Conservation (phyloP, 75 land plant genomes). For the Ceratopteris richardii region DNA sequence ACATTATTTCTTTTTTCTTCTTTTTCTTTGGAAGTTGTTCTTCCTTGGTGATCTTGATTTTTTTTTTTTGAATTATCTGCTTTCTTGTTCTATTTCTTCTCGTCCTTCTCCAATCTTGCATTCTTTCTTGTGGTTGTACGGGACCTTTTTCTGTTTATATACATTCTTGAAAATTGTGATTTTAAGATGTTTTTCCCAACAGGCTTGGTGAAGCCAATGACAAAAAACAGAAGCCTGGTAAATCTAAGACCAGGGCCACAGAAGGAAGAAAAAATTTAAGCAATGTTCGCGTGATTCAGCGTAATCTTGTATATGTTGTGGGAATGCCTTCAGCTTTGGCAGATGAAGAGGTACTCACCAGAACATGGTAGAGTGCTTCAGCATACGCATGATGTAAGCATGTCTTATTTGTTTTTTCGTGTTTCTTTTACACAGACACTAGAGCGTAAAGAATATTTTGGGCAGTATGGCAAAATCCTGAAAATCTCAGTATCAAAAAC, state of each 20-base stretch:
- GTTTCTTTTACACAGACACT: conserved; percentile 31
- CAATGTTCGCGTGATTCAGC: conserved; percentile 60
- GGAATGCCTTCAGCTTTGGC: conserved; percentile 59
- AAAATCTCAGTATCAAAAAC: conserved; percentile 67
- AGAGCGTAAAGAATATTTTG: conserved; percentile 62
- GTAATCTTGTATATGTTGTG: conserved; percentile 74
- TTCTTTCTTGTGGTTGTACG: too few relatives aligned
- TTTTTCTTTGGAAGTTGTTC: too few relatives aligned
- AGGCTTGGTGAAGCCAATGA: conserved; percentile 56
- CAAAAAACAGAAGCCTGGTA: conserved; percentile 50
- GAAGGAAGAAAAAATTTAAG: conserved; percentile 71
- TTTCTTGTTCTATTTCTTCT: too few relatives aligned
- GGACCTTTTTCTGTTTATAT: too few relatives aligned
- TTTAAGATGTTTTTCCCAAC: not conserved
- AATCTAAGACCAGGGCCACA: conserved; percentile 39
- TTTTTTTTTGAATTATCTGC: too few relatives aligned
- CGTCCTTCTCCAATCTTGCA: too few relatives aligned
- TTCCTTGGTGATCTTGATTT: too few relatives aligned
- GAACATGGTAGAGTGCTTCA: not conserved
- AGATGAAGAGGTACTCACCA: conserved; percentile 53
- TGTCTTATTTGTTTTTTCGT: not conserved
- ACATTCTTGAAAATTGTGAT: too few relatives aligned
- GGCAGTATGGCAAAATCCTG: conserved; percentile 66
- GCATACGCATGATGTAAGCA: not conserved
- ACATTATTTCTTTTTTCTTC: too few relatives aligned